Conservation (phyloP, 208 protist genomes). For the Strigomonas culicis region DNA sequence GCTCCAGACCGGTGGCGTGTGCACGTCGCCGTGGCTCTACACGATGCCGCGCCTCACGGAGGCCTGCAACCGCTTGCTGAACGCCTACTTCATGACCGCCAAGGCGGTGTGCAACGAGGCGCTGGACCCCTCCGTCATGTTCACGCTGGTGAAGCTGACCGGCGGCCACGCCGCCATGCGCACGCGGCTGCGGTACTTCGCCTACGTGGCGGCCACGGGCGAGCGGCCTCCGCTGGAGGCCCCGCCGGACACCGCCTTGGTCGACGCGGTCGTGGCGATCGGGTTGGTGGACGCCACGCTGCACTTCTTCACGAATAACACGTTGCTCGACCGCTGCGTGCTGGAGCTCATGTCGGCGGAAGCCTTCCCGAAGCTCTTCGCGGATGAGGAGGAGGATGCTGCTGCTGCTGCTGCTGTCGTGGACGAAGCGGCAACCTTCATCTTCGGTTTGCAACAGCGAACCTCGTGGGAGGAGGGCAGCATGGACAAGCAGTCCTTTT, state of each 20-base stretch:
- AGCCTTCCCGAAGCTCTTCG: background rate
- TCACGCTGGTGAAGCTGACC: constrained; percentile 65
- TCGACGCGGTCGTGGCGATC: constrained; percentile 77
- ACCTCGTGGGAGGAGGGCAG: background rate
- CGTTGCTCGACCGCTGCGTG: constrained; percentile 49
- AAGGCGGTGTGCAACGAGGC: constrained; percentile 41
- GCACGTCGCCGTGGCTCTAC: background rate
- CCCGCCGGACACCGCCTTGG: constrained; percentile 35
- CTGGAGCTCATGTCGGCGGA: constrained; percentile 40
- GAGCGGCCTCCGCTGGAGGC: background rate
- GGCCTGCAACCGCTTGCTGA: constrained; percentile 47
- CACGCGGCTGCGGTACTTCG: constrained; percentile 14
- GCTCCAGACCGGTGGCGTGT: background rate
- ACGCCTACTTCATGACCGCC: constrained; percentile 65
- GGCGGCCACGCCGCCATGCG: constrained; percentile 57
- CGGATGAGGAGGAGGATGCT: background rate
- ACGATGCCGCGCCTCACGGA: constrained; percentile 39
- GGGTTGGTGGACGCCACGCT: constrained; percentile 74
- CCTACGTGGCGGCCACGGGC: background rate
- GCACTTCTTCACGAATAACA: constrained; percentile 56
- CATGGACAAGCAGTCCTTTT: constrained; percentile 11
- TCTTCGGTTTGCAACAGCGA: no score
- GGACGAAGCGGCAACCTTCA: no score
- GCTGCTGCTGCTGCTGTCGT: background rate
- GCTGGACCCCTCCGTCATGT: constrained; percentile 72